Base-by-base conservation (phyloP, 2,329 filamentous ascomycete species). In the Fusarium floridanum region DNA sequence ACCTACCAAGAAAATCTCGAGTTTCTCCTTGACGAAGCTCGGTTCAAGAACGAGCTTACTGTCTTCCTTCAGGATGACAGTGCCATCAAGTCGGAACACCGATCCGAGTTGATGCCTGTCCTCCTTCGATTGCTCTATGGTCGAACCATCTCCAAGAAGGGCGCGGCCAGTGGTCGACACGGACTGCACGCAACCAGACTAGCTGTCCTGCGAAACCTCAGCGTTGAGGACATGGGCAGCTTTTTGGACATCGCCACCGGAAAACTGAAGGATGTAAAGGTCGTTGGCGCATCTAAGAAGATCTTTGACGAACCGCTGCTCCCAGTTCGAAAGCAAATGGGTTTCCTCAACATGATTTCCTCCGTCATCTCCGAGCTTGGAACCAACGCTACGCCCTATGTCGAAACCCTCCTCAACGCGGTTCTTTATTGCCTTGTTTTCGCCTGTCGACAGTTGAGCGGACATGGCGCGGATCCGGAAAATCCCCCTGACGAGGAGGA, bases 31-130 rank as follows among this genome's bases (percentile, higher is more conserved):
- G 97, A 99, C 75, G 97, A 98, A 72, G 92, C 94, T 27, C 90
- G 94, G 59, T 98, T 98, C 84, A 94, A 95, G 79, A 97, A 98
- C 79, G 96, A 98, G 81, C 88, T 99, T n/a, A 93, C 95, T 1
- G 91, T 97, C 6, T 93, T 99, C 74, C 89, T 99, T 63, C 93
- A 95, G 79, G 90, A 93, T 17, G 92, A 94, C 20, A 91, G 91
- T 67, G 84, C 92, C 64, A 93, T 98, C 74, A 91, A 92, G 75
- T 85, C 91, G 8, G 90, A 93, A 61, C 95, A 99, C 79, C 91
- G 93, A 10, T 79, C 85, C 5, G 89, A 91, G 55, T 83, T 98
- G 39, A 94, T 98, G 88, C 96, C 97, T 2, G 90, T 99, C 6
- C 87, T 99, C 29, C 88, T 99, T 37, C 90, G 95, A 59, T 84